Evolutionary conservation across 805 yeast species (phyloP).

Genomic region (Metschnikowia sp.): DNA sequence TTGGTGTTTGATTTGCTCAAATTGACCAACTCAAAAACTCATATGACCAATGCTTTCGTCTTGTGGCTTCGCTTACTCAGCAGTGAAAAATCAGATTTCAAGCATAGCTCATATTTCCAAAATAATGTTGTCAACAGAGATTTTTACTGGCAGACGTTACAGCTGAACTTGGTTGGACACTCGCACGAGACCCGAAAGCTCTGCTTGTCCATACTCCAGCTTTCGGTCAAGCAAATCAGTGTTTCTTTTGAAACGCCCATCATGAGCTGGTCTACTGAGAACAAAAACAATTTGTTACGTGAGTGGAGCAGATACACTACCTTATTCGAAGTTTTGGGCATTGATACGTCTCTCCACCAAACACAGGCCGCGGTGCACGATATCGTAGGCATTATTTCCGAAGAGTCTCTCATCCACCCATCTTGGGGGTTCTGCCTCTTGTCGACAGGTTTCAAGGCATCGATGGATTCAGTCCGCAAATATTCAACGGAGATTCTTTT

Average conservation of each 20-base stretch:
- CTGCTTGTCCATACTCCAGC: conserved; percentile 60
- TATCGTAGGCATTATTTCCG: conserved; percentile 50
- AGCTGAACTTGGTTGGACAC: conserved; percentile 50
- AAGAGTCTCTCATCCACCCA: conserved; percentile 51
- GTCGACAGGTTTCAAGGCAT: conserved; percentile 70
- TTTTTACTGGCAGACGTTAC: conserved; percentile 51
- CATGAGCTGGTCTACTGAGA: conserved; percentile 43
- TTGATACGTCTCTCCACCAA: conserved; percentile 85
- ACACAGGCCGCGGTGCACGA: conserved; percentile 73
- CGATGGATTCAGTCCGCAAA: conserved; percentile 74
- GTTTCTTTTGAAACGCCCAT: conserved; percentile 29
- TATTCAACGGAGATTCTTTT: conserved; percentile 56
- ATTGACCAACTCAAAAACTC: conserved; percentile 18
- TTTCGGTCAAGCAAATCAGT: conserved; percentile 49
- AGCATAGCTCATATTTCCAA: conserved; percentile 24
- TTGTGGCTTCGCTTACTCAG: conserved; percentile 55
- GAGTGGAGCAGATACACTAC: conserved; percentile 76
- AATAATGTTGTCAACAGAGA: conserved; percentile 20
- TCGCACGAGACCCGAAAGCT: conserved; percentile 70
- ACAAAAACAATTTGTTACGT: conserved; percentile 27
- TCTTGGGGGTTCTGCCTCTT: conserved; percentile 74
- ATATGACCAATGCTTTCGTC: conserved; percentile 43
- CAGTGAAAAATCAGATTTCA: conserved; percentile 12
- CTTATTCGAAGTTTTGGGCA: conserved; percentile 72
- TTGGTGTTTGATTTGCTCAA: conserved; percentile 36